Percentiles rank a stretch among this genome's conserved stretches.
Conservation (phyloP, 1,284 basidiomycete genomes). For the Sporisorium reilianum region DNA sequence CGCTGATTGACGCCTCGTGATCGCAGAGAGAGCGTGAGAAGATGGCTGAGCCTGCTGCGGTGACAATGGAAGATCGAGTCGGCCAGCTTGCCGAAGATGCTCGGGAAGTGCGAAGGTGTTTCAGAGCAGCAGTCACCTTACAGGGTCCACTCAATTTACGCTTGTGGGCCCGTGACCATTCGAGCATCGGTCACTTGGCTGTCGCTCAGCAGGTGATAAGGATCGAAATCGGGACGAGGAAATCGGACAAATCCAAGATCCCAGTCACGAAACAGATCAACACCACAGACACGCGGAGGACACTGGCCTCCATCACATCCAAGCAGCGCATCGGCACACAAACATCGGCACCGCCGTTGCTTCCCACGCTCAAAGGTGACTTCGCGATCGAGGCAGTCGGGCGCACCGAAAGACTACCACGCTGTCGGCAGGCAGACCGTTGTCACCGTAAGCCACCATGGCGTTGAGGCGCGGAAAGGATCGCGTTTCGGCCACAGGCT, state of each 20-base stretch:
- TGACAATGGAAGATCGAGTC: neutral
- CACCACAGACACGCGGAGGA: slow-evolving; percentile 7
- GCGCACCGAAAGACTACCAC: neutral
- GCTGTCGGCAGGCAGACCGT: neutral
- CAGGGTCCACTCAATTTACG: slow-evolving; percentile 7
- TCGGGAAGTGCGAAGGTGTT: neutral
- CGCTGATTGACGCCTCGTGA: neutral
- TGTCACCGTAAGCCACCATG: slow-evolving; percentile 10
- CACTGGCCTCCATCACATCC: slow-evolving; percentile 21
- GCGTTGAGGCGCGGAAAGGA: slow-evolving; percentile 46
- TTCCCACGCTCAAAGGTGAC: neutral
- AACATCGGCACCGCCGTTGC: no score
- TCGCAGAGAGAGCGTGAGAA: neutral
- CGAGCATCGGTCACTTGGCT: neutral
- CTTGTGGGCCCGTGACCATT: slow-evolving; percentile 8
- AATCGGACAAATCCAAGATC: neutral
- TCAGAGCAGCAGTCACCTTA: neutral
- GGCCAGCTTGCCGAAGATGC: neutral
- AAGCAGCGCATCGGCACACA: slow-evolving; percentile 22
- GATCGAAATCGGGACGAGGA: slow-evolving; percentile 6
- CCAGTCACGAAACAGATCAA: slow-evolving; percentile 1
- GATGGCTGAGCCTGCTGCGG: neutral
- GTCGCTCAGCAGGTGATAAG: neutral
- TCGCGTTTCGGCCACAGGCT: slow-evolving; percentile 43
- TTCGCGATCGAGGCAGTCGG: neutral